Evolutionary conservation across 495 filamentous ascomycete genomes (phyloP), one percentile per base, ranked within the genome.

Genomic region (Choiromyces venosus): DNA sequence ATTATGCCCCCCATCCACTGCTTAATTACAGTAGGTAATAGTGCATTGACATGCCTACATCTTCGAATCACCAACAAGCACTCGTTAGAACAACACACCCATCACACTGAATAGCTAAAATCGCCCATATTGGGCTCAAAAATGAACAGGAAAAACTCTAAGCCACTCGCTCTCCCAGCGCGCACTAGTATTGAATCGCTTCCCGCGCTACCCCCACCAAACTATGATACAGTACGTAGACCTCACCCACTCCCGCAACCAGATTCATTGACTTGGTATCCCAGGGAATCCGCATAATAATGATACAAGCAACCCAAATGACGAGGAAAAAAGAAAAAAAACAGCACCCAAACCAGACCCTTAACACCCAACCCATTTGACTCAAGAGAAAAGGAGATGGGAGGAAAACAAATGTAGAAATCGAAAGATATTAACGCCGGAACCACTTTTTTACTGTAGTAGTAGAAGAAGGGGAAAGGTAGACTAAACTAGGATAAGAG

Each of bases 391-490:
- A 61, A 7, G 52, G 25, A 56, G 52, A 33, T 29, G 14, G 12
- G 10, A 33, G 33, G 33, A 25, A 61, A 46, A 61, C 4, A 33
- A 14, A 61, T 12, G 33, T 3, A 16, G 12, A 61, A 61, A 56
- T 56, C 25, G n/a, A 8, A 56, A 56, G 66, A 67, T 9, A 37
- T n/a, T n/a, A 67, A 67, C 66, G 25, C 66, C 66, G 33, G 66
- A 21, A 67, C 33, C 33, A n/a, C 36, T 14, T n/a, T 29, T 67
- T 40, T 29, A 37, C 35, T 37, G 8, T 37, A 37, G 38, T 35
- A 39, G n/a, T 18, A 39, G 38, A 3, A 29, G 38, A 37, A 40
- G 16, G 19, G 21, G 33, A 21, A 67, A 21, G 9, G 12, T n/a
- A 18, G 36, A n/a, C 66, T 37, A 67, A 67, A 19, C 64, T 66